phyloP scores from a whole-genome alignment of 306 rosid genomes.

The Citrullus amarus region DNA sequence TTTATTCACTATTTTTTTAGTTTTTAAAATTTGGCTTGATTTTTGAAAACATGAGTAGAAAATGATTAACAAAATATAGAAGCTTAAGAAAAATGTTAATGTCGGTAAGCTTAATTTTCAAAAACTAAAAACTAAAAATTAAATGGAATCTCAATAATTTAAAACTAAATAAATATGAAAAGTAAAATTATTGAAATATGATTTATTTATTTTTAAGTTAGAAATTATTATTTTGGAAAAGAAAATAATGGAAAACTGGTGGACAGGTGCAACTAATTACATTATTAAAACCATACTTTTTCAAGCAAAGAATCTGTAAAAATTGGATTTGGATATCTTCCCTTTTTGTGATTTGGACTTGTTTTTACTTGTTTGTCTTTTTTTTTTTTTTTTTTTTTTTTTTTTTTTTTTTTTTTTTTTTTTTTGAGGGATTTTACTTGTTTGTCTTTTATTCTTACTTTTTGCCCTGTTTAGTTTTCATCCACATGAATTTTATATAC shows the following conservation, averaged over 20 bases:
- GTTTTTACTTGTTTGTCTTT: neutral
- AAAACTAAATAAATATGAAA: neutral
- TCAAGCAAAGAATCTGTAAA: neutral
- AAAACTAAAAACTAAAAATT: too few relatives aligned
- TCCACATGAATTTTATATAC: neutral
- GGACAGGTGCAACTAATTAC: conserved; percentile 11
- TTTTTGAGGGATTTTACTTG: too few relatives aligned
- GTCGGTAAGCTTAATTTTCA: too few relatives aligned
- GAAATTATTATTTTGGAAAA: neutral
- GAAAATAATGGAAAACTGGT: neutral
- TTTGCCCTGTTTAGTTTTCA: neutral
- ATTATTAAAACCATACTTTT: conserved; percentile 4
- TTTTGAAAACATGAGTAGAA: too few relatives aligned
- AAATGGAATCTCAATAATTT: too few relatives aligned
- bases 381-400: too few relatives aligned
- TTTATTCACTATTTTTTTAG: too few relatives aligned
- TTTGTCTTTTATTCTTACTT: neutral
- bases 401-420: too few relatives aligned
- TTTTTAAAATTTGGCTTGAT: too few relatives aligned
- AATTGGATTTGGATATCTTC: neutral
- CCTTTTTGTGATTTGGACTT: neutral
- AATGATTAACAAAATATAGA: too few relatives aligned
- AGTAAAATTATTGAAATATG: neutral
- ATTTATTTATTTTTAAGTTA: neutral
- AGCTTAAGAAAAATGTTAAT: too few relatives aligned